Base-by-base conservation (phyloP, 768 basidiomycete genomes). In the Sistotremastrum suecicum region DNA sequence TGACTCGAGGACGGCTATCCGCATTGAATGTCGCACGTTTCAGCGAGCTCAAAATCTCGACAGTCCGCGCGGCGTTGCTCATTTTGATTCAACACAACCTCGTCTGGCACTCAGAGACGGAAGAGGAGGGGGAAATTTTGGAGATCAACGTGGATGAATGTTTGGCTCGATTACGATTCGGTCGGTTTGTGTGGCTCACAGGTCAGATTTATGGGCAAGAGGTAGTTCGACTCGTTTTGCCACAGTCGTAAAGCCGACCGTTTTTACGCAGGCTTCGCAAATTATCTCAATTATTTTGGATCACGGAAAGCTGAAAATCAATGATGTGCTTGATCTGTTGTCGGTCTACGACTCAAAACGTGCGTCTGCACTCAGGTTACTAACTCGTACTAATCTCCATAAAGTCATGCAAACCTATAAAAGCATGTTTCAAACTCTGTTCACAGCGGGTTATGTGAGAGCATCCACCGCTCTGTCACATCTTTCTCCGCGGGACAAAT, bases 81-180 rank as follows among this genome's bases (percentile, higher is more conserved):
- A 74, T 82, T 39, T 73, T 97, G 44, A 71, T 92, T 11, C 92
- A 97, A 58, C 92, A 97, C 58, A 91, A 95, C 61, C 62, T 95
- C 39, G 68, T 92, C 39, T 91, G 89, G 85, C 86, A 90, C 57
- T 74, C 80, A 6, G 72, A 72, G 36, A 71, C 71, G 4, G 78
- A 79, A 6, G 76, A 78, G n/a, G 80, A 78, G 37, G 76, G 74
- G 4, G 83, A 83, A 51, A 72, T 84, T 47, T 69, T 85, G 41
- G 90, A 95, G 59, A 67, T 94, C 51, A 89, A 90, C 55, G 65
- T 77, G 9, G 75, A 83, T 45, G 88, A 90, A 57, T 91, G 90
- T 58, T 67, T 95, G 34, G 66, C 78, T 63, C 69, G 91, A 46
- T 55, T 89, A 58, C 66, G 90, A 52, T 94, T 89, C 60, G 91